Evolutionary conservation across 495 filamentous ascomycete species (phyloP), one percentile per base, ranked within the genome.

Genomic region (Lophiotrema nucula): DNA sequence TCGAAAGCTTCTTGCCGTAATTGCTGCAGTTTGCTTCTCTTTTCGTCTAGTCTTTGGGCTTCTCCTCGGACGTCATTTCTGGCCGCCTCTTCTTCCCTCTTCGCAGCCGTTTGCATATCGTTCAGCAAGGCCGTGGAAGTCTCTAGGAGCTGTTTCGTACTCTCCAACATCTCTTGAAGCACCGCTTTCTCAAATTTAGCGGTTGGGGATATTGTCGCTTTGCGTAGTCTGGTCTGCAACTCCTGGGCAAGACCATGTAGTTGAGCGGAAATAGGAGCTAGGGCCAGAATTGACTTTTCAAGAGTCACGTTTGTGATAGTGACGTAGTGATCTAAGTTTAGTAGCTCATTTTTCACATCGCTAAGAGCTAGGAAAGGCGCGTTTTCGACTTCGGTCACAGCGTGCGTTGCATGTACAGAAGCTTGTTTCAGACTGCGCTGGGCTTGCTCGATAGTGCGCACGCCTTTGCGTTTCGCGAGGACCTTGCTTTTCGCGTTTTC

Each of bases 381-480:
- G 23, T 33, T 24, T 16, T 22, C 57, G 23, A 23, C 57, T 11
- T 11, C 11, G 12, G 19, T 47, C 6, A 16, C 16, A 1, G 57
- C 57, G 28, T 54, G 16, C 26, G 16, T 16, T 5, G 39, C 16
- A 42, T 39, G 25, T 5, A 35, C 22, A 6, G 18, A 18, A 3
- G 49, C 50, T 10, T 18, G 13, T 18, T 47, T 46, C 3, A 38
- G 31, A 19, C 21, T 38, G 13, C 19, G 8, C 5, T 27, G n/a
- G 19, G 49, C 50, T 43, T 39, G 57, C 21, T 54, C n/a, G 18
- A 54, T 43, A 15, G 31, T 35, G 8, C 31, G 23, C 64, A 3
- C 71, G 72, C 8, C 68, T 62, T 13, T 65, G 60, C 23, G 70
- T 60, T 39, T 69, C 47, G 3, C 56, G 49, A 8, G 65, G 11